Conservation (phyloP, 2,329 filamentous ascomycete genomes). For the Diplodia corticola region DNA sequence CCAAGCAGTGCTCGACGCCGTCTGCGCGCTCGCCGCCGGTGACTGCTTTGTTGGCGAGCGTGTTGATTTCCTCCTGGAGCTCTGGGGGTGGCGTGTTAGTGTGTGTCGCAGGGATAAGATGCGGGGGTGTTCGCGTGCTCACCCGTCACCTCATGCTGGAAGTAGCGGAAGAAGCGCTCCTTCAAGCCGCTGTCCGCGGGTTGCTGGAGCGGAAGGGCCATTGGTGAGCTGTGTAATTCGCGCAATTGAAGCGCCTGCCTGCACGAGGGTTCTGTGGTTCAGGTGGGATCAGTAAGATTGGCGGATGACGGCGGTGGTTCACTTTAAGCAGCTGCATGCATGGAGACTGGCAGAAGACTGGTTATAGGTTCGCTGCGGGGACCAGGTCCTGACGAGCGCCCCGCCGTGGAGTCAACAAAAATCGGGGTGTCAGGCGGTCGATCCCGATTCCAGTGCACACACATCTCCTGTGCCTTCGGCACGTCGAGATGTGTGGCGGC, state of each 20-base stretch:
- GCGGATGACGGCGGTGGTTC: constrained; percentile 4
- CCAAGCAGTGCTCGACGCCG: constrained; percentile 76
- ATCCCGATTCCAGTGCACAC: constrained; percentile 1
- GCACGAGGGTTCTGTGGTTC: background rate
- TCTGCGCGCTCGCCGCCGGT: constrained; percentile 75
- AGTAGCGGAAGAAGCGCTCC: constrained; percentile 81
- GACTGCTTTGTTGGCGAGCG: constrained; percentile 62
- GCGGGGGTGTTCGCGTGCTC: constrained; percentile 26
- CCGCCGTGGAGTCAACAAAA: constrained; percentile 17
- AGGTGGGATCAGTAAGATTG: background rate
- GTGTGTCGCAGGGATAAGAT: background rate
- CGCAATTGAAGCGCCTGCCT: background rate
- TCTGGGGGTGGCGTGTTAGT: constrained; percentile 48
- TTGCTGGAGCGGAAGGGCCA: constrained; percentile 16
- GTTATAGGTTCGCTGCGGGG: background rate
- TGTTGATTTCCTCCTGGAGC: constrained; percentile 73
- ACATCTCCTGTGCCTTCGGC: constrained; percentile 1
- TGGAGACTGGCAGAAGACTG: background rate
- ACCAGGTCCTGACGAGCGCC: background rate
- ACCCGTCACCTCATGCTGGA: constrained; percentile 74
- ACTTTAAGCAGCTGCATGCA: background rate
- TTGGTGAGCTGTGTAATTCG: background rate
- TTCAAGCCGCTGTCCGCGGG: constrained; percentile 51
- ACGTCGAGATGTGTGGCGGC: constrained; percentile 16
- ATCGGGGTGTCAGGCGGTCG: constrained; percentile 12